Conservation (phyloP, 2,329 filamentous ascomycete genomes). For the Aspergillus phoenicis region DNA sequence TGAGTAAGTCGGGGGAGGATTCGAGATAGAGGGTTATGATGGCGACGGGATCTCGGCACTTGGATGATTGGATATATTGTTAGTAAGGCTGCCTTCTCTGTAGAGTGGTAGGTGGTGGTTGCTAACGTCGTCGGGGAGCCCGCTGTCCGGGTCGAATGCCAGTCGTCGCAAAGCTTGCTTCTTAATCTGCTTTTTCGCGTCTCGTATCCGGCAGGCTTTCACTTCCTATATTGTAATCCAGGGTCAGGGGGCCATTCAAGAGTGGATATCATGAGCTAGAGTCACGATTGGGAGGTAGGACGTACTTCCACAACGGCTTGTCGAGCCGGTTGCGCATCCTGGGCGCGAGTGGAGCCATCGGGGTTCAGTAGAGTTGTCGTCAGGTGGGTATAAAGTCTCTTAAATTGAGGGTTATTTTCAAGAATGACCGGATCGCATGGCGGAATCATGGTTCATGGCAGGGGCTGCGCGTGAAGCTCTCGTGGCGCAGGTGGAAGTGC, state of each 20-base stretch:
- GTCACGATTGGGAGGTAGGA: background rate
- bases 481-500: background rate
- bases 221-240: constrained; percentile 33
- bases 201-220: constrained; percentile 35
- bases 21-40: constrained; percentile 44
- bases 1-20: constrained; percentile 27
- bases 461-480: no score
- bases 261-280: background rate
- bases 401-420: constrained; percentile 46
- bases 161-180: constrained; percentile 34
- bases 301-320: constrained; percentile 37
- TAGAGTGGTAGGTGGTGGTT: background rate
- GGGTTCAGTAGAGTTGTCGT: constrained; percentile 41
- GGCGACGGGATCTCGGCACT: constrained; percentile 40
- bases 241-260: background rate
- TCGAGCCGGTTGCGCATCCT: constrained; percentile 34
- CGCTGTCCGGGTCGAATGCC: constrained; percentile 37
- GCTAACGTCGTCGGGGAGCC: constrained; percentile 38
- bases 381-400: constrained; percentile 44
- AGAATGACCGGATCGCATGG: constrained; percentile 44
- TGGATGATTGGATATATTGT: background rate
- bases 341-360: constrained; percentile 44
- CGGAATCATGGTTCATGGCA: constrained; percentile 41
- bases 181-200: constrained; percentile 38
- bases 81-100: no score